phyloP scores from a whole-genome alignment of 2,329 filamentous ascomycete genomes.

The Fusarium mangiferae region DNA sequence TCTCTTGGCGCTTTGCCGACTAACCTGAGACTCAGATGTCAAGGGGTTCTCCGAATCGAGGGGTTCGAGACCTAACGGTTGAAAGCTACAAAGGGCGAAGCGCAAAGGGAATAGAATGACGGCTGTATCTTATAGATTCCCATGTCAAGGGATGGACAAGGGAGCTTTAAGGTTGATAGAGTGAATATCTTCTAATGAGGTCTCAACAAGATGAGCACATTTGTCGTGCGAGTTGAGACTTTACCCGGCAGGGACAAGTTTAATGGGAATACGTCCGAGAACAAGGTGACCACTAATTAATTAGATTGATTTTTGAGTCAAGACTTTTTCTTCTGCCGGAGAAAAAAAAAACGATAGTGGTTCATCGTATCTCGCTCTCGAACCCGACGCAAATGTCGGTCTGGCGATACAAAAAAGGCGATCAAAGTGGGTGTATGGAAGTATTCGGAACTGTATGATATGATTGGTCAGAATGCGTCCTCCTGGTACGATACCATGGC shows the following conservation, averaged over 20 bases:
- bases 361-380: slow-evolving; percentile 7
- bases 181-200: slow-evolving; percentile 12
- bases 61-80: slow-evolving; percentile 16
- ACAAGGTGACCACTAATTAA: neutral
- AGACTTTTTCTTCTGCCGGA: slow-evolving; percentile 16
- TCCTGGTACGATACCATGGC: slow-evolving; percentile 38
- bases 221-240: slow-evolving; percentile 5
- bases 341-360: slow-evolving; percentile 15
- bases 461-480: slow-evolving; percentile 32
- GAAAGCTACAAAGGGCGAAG: slow-evolving; percentile 27
- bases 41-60: slow-evolving; percentile 24
- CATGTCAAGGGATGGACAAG: slow-evolving; percentile 29
- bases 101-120: slow-evolving; percentile 14
- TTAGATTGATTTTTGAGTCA: neutral
- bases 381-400: slow-evolving; percentile 40
- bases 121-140: slow-evolving; percentile 39
- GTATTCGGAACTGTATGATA: slow-evolving; percentile 17
- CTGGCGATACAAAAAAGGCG: slow-evolving; percentile 30
- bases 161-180: slow-evolving; percentile 1
- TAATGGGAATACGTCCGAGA: slow-evolving; percentile 17
- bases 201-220: slow-evolving; percentile 4
- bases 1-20: slow-evolving; percentile 31
- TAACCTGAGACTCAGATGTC: slow-evolving; percentile 42
- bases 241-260: slow-evolving; percentile 7
- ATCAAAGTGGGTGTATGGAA: slow-evolving; percentile 34